Percentiles rank a stretch among this genome's conserved stretches.
phyloP scores from a whole-genome alignment of 805 yeast species.

The Metschnikowia noctiluminum region DNA sequence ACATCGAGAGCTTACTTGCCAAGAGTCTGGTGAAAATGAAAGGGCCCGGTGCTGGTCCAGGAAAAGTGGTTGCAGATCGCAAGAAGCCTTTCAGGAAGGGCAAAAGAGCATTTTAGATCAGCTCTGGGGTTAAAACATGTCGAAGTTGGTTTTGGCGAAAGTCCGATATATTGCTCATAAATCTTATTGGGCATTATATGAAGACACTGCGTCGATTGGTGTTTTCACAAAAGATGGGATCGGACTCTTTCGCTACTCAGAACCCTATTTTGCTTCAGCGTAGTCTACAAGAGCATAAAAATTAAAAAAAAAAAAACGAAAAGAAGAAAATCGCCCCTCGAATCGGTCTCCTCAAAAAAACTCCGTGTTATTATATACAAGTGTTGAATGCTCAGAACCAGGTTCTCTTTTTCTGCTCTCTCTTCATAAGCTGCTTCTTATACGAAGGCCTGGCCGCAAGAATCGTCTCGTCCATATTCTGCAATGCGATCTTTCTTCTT shows the following conservation, averaged over 20 bases:
- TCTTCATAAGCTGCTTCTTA: constrained; percentile 38
- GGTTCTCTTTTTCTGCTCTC: constrained; percentile 31
- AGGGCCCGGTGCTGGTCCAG: constrained; percentile 46
- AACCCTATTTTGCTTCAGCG: too few species aligned
- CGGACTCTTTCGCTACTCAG: too few species aligned
- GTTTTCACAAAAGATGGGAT: too few species aligned
- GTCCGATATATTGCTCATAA: too few species aligned
- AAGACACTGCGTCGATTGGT: too few species aligned
- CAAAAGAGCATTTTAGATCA: constrained; percentile 14
- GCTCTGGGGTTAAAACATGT: too few species aligned
- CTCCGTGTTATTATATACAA: constrained; percentile 8
- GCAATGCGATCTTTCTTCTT: constrained; percentile 63
- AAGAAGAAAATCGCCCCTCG: background rate
- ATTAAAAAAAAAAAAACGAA: too few species aligned
- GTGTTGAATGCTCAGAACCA: constrained; percentile 25
- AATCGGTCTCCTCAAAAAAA: background rate
- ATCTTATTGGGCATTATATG: too few species aligned
- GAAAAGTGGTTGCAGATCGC: constrained; percentile 17
- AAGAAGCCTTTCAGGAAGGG: constrained; percentile 17
- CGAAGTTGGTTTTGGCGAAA: too few species aligned
- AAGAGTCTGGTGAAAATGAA: constrained; percentile 45
- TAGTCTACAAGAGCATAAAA: too few species aligned
- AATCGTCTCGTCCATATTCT: constrained; percentile 62
- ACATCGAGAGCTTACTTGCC: constrained; percentile 60
- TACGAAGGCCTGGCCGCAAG: constrained; percentile 53